Conservation (phyloP, 495 filamentous ascomycete species). For the Glonium stellatum region DNA sequence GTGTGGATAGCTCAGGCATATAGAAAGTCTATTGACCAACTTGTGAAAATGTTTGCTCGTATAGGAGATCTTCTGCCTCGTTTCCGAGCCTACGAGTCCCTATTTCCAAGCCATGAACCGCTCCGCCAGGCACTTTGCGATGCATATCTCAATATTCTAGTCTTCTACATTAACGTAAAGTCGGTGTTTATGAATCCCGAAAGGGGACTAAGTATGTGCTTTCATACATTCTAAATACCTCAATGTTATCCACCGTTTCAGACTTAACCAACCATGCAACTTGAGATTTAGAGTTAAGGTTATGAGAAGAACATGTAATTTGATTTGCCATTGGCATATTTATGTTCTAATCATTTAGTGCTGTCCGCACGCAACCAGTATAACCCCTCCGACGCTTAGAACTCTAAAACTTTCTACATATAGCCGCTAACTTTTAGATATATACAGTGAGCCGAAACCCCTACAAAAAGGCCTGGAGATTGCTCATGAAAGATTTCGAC, state of each 20-base stretch:
- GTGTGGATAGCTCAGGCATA: conserved; percentile 22
- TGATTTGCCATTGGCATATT: too few relatives aligned
- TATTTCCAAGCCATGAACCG: conserved; percentile 34
- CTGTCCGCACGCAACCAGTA: too few relatives aligned
- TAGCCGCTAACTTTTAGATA: too few relatives aligned
- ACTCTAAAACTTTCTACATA: too few relatives aligned
- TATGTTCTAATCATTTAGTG: too few relatives aligned
- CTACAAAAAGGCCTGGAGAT: conserved; percentile 23
- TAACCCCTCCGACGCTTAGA: too few relatives aligned
- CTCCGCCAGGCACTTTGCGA: conserved; percentile 32
- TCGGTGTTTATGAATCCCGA: conserved; percentile 25
- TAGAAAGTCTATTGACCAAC: conserved; percentile 35
- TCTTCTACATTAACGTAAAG: conserved; percentile 36
- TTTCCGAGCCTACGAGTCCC: conserved; percentile 31
- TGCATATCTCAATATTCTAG: conserved; percentile 39
- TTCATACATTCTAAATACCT: too few relatives aligned
- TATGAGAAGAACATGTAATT: too few relatives aligned
- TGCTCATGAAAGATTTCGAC: conserved; percentile 27
- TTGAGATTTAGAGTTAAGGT: too few relatives aligned
- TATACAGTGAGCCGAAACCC: neutral
- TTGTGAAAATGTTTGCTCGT: conserved; percentile 37
- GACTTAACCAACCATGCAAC: too few relatives aligned
- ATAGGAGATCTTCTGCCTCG: conserved; percentile 40
- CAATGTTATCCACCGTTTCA: too few relatives aligned
- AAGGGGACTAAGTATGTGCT: conserved; percentile 8